Evolutionary conservation across 1,284 basidiomycete genomes (phyloP), one percentile per base, ranked within the genome.

Genomic region (Cystobasidium slooffiae): DNA sequence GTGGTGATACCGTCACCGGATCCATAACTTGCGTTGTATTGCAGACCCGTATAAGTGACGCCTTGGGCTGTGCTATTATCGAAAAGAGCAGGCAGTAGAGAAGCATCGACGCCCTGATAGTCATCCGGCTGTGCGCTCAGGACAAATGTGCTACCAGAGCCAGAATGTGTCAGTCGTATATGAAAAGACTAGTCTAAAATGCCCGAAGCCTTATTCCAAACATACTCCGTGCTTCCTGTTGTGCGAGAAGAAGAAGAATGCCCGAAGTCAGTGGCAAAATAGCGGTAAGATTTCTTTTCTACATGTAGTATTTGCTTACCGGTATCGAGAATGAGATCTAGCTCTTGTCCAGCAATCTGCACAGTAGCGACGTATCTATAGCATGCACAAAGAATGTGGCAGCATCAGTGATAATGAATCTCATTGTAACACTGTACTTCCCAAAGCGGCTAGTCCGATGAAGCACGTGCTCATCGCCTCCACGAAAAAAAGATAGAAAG

Each of bases 21-120:
- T 39, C 69, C 69, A 43, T 72, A 72, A n/a, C 31, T 52, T n/a
- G 69, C 59, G 41, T 72, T 65, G 51, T 72, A 72, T 10, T 46
- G 41, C 2, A 72, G 18, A 41, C 52, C 69, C 6, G 52, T 53
- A 51, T 64, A 56, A 10, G 41, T 64, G 10, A 72, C 61, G 6
- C 62, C 62, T 6, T 18, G n/a, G 14, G 61, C 61, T 41, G 69
- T 72, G 14, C 24, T n/a, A 56, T 72, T 72, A 20, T 72, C 43
- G 49, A 72, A 72, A 8, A 72, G 52, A 16, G 69, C 49, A 14
- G 69, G 69, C 18, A 72, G 31, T n/a, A 44, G 39, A 3, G 59
- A 39, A 5, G 22, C 22, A 14, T 46, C 39, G 31, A 72, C 18
- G 44, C 52, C 52, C 43, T 64, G 3, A 18, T 37, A 16, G 14